Evolutionary conservation across 306 rosid species (phyloP), one percentile per base, ranked within the genome.

Genomic region (Cercis canadensis): DNA sequence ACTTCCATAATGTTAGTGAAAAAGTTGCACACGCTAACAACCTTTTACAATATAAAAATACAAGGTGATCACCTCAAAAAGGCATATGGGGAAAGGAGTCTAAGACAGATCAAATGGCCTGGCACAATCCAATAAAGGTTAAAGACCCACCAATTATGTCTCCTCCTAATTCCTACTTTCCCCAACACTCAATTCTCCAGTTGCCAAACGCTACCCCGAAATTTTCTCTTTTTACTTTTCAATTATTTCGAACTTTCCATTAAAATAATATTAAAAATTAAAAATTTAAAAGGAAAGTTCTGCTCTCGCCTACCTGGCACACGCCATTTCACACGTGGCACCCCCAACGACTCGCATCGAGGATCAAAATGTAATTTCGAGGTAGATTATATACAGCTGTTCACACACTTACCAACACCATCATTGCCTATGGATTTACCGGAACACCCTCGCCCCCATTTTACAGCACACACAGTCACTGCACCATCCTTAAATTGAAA

Each of bases 391-490:
- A 2, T 43, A 11, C 49, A 43, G 49, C 49, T 43, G 49, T 43
- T 43, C 49, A 43, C 32, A 49, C 83, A 51, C 41, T 62, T 57
- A 63, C 74, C 77, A 73, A 68, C 66, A 65, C 50, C 69, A 81
- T 72, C 6, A 43, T 72, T 57, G 74, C 51, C 11, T 1, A 0
- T 0, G 6, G 3, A 24, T 24, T 24, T 24, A 24, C 29, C 2
- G 29, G 29, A 24, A 24, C 44, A 37, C 73, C 83, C 80, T 5
- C 43, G 62, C 16, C 16, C 33, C 43, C 32, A 58, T 64, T 69
- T 67, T 62, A 70, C 78, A 74, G 68, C 83, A 55, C 77, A 68
- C 73, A 62, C 73, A 55, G 73, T 62, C 73, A 68, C 64, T 74
- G 78, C 62, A 33, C 47, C 37, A 43, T 57, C 64, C 11, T 40